Evolutionary conservation across 192 early-diverging fungal species (phyloP).

Genomic region (Backusella psychrophila): DNA sequence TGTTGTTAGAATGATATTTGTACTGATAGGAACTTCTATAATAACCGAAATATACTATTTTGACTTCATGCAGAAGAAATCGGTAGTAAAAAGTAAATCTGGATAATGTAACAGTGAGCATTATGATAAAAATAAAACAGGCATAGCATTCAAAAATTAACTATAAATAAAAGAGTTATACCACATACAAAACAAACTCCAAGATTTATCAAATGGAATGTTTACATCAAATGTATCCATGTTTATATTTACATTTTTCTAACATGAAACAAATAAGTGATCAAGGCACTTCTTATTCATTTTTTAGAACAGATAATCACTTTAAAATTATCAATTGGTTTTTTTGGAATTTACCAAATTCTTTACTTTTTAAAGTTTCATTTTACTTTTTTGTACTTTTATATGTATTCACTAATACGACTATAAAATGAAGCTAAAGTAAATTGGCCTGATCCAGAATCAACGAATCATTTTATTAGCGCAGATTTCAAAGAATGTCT

Average conservation of each 20-base stretch:
- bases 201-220: not conserved
- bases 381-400: not conserved
- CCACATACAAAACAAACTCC: not conserved
- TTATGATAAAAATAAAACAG: not conserved
- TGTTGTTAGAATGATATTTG: not conserved
- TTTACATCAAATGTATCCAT: not conserved
- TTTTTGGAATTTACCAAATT: not conserved
- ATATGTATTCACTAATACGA: not conserved
- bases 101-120: not conserved
- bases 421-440: not conserved
- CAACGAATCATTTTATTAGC: not conserved
- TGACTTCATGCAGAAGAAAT: not conserved
- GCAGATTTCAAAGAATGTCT: not conserved
- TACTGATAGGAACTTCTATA: not conserved
- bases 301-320: too few species aligned
- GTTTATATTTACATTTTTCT: not conserved
- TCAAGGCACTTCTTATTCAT: not conserved
- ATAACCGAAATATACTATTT: not conserved
- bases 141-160: not conserved
- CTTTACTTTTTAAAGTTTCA: not conserved
- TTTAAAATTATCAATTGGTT: not conserved
- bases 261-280: not conserved
- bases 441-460: not conserved
- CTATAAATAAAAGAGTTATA: not conserved
- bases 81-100: not conserved